Base-by-base conservation (phyloP, 371 early-diverging fungal genomes). In the Chytridiales sp. region DNA sequence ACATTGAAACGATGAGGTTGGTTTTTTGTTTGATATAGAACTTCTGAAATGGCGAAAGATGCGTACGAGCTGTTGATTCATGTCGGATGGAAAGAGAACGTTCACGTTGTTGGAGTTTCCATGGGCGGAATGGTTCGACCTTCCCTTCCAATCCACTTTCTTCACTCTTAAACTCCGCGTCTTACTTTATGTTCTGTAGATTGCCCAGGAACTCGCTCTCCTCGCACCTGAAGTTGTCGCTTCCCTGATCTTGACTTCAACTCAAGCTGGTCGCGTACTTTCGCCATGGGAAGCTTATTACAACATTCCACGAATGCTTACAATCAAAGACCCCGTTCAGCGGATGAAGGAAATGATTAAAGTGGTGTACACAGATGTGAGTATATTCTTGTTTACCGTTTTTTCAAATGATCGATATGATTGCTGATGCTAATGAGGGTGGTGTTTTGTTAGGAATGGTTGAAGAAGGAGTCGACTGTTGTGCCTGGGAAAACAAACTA, bases 41-140 rank as follows among this genome's bases (percentile, higher is more conserved):
- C 62, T 4, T 35, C 35, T 4, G 56, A 61, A 15, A 67, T 67
- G 67, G 67, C 67, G 4, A 56, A 61, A 29, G 67, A 67, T 30
- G 51, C 67, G n/a, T 43, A 52, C 27, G 57, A 56, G 15, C 58
- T 67, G 22, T 46, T 67, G 50, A 31, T 26, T 29, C 27, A 19
- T 22, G 27, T 56, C 30, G 56, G 54, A 17, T 67, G 67, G 67
- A 58, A 53, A 22, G n/a, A n/a, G n/a, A 26, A 51, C 24, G 67
- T 62, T 26, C 62, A 61, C 41, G 55, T 67, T 11, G 51, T 52
- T 26, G 67, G 67, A 1, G 57, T 69, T 4, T 51, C 52, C 4
- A 61, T 67, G 62, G 67, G 67, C 27, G n/a, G n/a, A n/a, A n/a
- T n/a, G n/a, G n/a, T n/a, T n/a, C 26, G 47, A 46, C n/a, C n/a